A percentile compares a stretch with the other conserved stretches of the same genome.
Evolutionary conservation across 345 rosid genomes (phyloP).

Genomic region (Ceriops zippeliana): DNA sequence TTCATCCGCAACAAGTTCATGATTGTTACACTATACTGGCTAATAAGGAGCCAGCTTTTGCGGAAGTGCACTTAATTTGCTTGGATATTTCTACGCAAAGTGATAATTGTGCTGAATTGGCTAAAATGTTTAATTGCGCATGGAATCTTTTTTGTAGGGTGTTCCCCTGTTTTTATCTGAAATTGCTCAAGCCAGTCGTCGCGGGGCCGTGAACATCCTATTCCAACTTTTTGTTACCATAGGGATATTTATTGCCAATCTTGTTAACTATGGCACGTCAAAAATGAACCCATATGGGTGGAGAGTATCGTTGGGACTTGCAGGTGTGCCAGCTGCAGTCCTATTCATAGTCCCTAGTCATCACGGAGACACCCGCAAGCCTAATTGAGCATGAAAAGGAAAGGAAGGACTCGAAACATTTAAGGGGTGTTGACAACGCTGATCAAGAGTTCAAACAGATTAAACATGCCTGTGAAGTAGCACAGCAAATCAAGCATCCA

Average conservation of each 20-base stretch:
- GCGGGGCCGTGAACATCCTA: conserved; percentile 60
- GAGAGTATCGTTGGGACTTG: conserved; percentile 51
- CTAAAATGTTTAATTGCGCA: background rate
- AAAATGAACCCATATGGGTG: conserved; percentile 48
- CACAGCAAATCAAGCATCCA: conserved; percentile 41
- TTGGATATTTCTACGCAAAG: too few relatives aligned
- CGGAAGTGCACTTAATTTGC: too few relatives aligned
- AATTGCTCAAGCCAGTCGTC: conserved; percentile 45
- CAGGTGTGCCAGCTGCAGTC: conserved; percentile 43
- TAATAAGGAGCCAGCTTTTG: too few relatives aligned
- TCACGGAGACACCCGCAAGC: conserved; percentile 61
- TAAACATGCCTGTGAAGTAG: conserved; percentile 33
- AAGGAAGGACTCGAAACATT: conserved; percentile 32
- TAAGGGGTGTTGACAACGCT: conserved; percentile 48
- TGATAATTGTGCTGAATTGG: too few relatives aligned
- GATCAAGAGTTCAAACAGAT: conserved; percentile 41
- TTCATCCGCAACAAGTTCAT: too few relatives aligned
- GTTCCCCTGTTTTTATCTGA: conserved; percentile 67
- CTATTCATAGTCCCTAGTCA: conserved; percentile 40
- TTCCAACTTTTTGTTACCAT: conserved; percentile 56
- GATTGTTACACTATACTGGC: too few relatives aligned
- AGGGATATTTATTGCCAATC: conserved; percentile 49
- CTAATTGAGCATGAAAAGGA: conserved; percentile 41
- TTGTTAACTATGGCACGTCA: conserved; percentile 48
- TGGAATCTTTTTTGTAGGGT: conserved; percentile 30